A percentile compares a stretch with the other conserved stretches of the same genome.
Conservation (phyloP, 2,329 filamentous ascomycete genomes). For the Dactylellina leptospora region DNA sequence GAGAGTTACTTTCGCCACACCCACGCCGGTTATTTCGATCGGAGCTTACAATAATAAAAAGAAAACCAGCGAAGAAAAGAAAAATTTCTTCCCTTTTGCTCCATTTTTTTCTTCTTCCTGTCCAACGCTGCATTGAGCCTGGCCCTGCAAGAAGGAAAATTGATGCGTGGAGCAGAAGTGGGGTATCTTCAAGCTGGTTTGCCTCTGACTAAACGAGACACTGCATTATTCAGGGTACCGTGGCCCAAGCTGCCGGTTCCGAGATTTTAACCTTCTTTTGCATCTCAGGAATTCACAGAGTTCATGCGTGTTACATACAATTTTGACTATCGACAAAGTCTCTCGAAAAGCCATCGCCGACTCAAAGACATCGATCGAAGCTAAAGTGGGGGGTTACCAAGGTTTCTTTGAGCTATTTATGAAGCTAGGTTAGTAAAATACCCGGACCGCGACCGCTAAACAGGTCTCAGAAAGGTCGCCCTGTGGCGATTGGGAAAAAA, state of each 20-base stretch:
- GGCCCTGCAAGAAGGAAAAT: conserved; percentile 42
- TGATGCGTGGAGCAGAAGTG: conserved; percentile 44
- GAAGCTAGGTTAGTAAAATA: conserved; percentile 5
- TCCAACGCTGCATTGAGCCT: conserved; percentile 38
- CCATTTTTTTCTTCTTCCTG: conserved; percentile 28
- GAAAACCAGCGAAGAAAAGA: conserved; percentile 13
- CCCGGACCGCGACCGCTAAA: conserved; percentile 7
- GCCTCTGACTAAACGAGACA: conserved; percentile 41
- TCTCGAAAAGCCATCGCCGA: too few species aligned
- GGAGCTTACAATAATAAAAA: conserved; percentile 24
- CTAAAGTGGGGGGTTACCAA: conserved; percentile 13
- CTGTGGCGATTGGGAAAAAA: too few species aligned
- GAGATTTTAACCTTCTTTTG: conserved; percentile 52
- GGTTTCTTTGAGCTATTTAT: conserved; percentile 9
- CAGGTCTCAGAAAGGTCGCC: conserved; percentile 8
- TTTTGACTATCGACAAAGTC: background rate
- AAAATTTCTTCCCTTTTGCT: conserved; percentile 1
- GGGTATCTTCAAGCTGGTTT: conserved; percentile 30
- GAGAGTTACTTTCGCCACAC: conserved; percentile 18
- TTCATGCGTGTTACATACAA: conserved; percentile 17
- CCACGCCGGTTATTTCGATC: conserved; percentile 38
- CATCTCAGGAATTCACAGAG: conserved; percentile 33
- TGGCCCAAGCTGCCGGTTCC: conserved; percentile 50
- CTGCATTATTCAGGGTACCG: conserved; percentile 49
- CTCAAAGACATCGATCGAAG: too few species aligned